phyloP scores from a whole-genome alignment of 208 protist species.

The Trypanosoma melophagium region DNA sequence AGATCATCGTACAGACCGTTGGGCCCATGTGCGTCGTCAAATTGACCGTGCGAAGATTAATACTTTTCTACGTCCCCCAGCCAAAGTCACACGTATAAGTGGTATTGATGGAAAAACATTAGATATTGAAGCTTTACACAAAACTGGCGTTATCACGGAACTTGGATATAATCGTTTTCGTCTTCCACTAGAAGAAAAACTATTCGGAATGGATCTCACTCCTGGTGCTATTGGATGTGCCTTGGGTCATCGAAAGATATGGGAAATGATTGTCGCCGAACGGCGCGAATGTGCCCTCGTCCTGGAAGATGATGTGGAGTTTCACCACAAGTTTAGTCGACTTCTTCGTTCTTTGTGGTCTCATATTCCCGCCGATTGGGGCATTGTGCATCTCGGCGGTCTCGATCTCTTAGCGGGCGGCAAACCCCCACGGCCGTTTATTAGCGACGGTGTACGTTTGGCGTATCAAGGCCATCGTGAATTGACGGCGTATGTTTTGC shows the following conservation, averaged over 20 bases:
- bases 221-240: constrained; percentile 87
- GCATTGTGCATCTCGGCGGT: constrained; percentile 86
- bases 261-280: constrained; percentile 62
- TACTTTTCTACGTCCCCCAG: constrained; percentile 48
- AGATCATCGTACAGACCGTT: constrained; percentile 79
- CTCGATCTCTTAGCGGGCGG: constrained; percentile 75
- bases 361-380: constrained; percentile 81
- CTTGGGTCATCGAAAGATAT: constrained; percentile 77
- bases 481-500: constrained; percentile 87
- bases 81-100: constrained; percentile 61
- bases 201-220: constrained; percentile 92
- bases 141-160: constrained; percentile 57
- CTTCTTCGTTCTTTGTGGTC: constrained; percentile 54
- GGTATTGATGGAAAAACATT: constrained; percentile 71
- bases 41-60: constrained; percentile 51
- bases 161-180: constrained; percentile 71
- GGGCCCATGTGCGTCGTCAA: constrained; percentile 69
- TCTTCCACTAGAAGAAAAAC: constrained; percentile 75
- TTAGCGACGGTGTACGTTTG: constrained; percentile 73
- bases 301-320: constrained; percentile 90
- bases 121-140: constrained; percentile 51
- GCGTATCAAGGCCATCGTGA: constrained; percentile 89
- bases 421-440: constrained; percentile 82
- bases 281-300: constrained; percentile 56
- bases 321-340: constrained; percentile 71